These are phyloP conservation scores for Dendrobium huoshanense DNA, from an alignment of 106 monocot species.

Conservation along the genomic window DNA sequence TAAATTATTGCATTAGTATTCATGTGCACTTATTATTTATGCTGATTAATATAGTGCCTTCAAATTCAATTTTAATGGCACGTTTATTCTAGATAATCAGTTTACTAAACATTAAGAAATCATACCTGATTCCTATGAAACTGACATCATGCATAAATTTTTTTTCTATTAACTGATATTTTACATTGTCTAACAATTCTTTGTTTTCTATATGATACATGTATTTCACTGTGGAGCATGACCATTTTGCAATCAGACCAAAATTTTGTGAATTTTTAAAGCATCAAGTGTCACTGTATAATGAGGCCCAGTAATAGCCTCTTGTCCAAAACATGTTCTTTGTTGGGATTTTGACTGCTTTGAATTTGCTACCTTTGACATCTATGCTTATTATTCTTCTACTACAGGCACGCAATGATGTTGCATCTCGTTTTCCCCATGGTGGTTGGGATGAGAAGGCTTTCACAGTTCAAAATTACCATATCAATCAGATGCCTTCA, in stretches of 20 bases:
- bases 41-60: neutral
- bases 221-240: neutral
- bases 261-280: neutral
- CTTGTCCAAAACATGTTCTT: neutral
- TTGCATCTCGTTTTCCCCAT: slow-evolving; percentile 13
- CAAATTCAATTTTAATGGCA: neutral
- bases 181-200: neutral
- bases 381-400: neutral
- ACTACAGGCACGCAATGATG: slow-evolving; percentile 36
- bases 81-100: neutral
- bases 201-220: neutral
- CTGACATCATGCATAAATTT: neutral
- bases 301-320: neutral
- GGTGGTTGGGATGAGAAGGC: slow-evolving; percentile 25
- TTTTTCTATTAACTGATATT: neutral
- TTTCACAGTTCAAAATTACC: slow-evolving; percentile 23
- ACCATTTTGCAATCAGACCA: neutral
- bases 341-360: neutral
- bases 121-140: neutral
- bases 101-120: neutral
- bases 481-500: slow-evolving; percentile 35
- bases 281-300: neutral
- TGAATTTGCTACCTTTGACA: slow-evolving; percentile 5
- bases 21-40: neutral
- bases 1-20: neutral